Conservation (phyloP, 225 moss, liverwort and hornwort genomes). For the Physcomitrellopsis africana region DNA sequence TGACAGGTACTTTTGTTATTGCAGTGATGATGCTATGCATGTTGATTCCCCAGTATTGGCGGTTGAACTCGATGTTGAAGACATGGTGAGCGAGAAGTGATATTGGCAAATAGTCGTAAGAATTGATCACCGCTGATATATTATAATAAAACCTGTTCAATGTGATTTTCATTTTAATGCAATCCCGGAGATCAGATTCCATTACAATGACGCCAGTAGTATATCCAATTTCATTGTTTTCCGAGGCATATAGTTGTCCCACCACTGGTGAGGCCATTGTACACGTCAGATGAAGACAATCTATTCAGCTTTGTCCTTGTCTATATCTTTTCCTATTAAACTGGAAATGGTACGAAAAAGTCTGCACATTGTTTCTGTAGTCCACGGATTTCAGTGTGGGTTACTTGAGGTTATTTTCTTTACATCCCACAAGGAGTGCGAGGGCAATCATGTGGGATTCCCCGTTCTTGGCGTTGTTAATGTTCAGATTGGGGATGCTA, state of each 20-base stretch:
- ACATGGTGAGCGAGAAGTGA: conserved; percentile 69
- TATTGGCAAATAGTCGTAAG: conserved; percentile 22
- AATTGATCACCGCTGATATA: conserved; percentile 17
- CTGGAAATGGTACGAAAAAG: not conserved
- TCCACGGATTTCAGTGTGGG: not conserved
- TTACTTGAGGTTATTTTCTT: not conserved
- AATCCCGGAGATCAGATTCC: conserved; percentile 25
- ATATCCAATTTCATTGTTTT: conserved; percentile 22
- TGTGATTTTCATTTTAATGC: conserved; percentile 18
- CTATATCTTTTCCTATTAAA: conserved; percentile 16
- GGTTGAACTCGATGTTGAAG: conserved; percentile 89
- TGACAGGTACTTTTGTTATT: conserved; percentile 24
- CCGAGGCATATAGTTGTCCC: conserved; percentile 30
- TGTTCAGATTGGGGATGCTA: conserved; percentile 5
- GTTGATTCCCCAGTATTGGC: conserved; percentile 92
- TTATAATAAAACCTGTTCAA: conserved; percentile 25
- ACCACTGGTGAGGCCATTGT: conserved; percentile 22
- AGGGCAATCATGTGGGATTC: conserved; percentile 6
- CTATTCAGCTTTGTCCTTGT: not conserved
- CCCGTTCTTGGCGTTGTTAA: not conserved
- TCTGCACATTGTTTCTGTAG: not conserved
- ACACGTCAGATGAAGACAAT: conserved; percentile 24
- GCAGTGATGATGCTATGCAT: conserved; percentile 93
- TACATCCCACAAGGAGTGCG: not conserved
- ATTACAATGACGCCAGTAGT: conserved; percentile 24